A percentile compares a stretch with the other conserved stretches of the same genome.
Conservation (phyloP, 352 stramenopile genomes). For the Globisporangium nagaii region DNA sequence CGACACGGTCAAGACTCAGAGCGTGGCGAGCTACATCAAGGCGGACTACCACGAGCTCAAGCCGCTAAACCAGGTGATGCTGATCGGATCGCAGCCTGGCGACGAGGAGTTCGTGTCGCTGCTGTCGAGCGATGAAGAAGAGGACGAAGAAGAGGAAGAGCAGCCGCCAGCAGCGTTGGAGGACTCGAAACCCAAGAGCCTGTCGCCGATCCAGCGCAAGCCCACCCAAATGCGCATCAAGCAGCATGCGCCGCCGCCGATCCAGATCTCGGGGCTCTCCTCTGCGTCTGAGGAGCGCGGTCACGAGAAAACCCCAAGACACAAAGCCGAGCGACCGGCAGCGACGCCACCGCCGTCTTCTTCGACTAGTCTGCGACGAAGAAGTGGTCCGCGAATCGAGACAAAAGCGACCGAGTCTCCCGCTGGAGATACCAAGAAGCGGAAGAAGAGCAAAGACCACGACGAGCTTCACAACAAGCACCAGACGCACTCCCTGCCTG, state of each 20-base stretch:
- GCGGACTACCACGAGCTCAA: constrained; percentile 62
- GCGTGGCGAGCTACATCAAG: constrained; percentile 46
- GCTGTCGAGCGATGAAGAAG: constrained; percentile 30
- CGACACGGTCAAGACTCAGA: constrained; percentile 30
- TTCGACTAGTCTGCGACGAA: not conserved
- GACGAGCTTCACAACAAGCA: constrained; percentile 1
- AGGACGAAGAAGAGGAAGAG: constrained; percentile 1
- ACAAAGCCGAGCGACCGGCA: not conserved
- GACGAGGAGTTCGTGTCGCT: constrained; percentile 63
- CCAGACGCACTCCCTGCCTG: not conserved
- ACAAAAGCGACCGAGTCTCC: not conserved
- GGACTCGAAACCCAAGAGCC: not conserved
- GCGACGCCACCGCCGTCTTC: not conserved
- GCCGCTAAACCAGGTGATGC: constrained; percentile 40
- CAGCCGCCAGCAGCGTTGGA: not conserved
- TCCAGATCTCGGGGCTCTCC: no score
- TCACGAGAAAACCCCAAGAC: not conserved
- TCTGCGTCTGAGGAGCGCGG: not conserved
- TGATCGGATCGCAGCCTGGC: constrained; percentile 30
- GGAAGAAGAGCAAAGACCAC: constrained; percentile 4
- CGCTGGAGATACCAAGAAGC: not conserved
- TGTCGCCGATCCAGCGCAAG: constrained; percentile 21
- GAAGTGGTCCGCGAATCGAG: constrained; percentile 2
- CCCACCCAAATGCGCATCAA: constrained; percentile 14
- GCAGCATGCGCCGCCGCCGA: not conserved